These are phyloP conservation scores for Pistacia integerrima DNA, from an alignment of 345 rosid genomes.

Conservation along the genomic window DNA sequence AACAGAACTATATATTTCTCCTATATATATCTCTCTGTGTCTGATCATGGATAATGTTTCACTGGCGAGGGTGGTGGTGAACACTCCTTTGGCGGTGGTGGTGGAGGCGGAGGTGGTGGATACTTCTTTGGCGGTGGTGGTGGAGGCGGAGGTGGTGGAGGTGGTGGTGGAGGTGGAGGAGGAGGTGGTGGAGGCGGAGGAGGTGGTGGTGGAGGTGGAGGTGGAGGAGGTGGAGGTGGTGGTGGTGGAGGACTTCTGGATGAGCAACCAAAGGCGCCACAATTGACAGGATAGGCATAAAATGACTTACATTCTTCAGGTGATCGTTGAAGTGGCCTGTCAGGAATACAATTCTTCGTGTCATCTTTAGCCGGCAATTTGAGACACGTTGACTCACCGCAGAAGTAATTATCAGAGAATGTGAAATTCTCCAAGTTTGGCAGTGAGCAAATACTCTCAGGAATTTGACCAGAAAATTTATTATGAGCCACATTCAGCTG, in stretches of 20 bases:
- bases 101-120: neutral
- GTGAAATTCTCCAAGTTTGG: slow-evolving; percentile 80
- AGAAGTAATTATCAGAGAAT: slow-evolving; percentile 64
- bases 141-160: slow-evolving; percentile 15
- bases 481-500: slow-evolving; percentile 76
- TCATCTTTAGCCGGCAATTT: slow-evolving; percentile 57
- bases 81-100: neutral
- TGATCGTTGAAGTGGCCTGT: slow-evolving; percentile 66
- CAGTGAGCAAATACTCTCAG: slow-evolving; percentile 60
- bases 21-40: neutral
- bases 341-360: slow-evolving; percentile 60
- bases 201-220: slow-evolving; percentile 23
- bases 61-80: neutral
- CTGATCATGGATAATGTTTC: neutral
- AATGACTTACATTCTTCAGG: slow-evolving; percentile 54
- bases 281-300: slow-evolving; percentile 54
- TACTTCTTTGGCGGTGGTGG: slow-evolving; percentile 15
- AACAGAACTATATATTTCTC: no score
- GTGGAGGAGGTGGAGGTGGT: slow-evolving; percentile 11
- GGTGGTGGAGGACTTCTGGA: slow-evolving; percentile 37
- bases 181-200: slow-evolving; percentile 26
- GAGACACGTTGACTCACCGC: slow-evolving; percentile 62
- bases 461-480: slow-evolving; percentile 61
- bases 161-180: slow-evolving; percentile 22
- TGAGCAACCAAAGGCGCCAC: slow-evolving; percentile 58